These are phyloP conservation scores for Camelina hispida DNA, from an alignment of 345 rosid species.

Conservation along the genomic window DNA sequence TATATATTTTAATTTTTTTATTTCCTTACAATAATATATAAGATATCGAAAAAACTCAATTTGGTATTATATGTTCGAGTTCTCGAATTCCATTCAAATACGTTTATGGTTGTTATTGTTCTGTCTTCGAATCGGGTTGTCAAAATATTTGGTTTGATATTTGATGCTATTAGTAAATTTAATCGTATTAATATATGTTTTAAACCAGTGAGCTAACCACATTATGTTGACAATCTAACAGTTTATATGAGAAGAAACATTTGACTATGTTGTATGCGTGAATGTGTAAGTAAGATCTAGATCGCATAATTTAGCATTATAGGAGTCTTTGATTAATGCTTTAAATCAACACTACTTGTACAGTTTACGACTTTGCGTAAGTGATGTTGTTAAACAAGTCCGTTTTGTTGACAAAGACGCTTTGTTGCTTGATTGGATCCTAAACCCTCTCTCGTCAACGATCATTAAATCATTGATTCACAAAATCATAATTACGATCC, in stretches of 20 bases:
- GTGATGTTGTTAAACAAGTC: conserved; percentile 30
- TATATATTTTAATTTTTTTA: too few relatives aligned
- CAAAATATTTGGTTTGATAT: conserved; percentile 13
- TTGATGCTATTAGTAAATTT: not conserved
- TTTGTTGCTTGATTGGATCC: conserved; percentile 36
- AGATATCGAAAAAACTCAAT: not conserved
- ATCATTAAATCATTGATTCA: conserved; percentile 34
- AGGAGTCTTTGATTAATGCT: conserved; percentile 16
- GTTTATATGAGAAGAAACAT: conserved; percentile 7
- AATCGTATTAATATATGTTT: not conserved
- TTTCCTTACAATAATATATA: too few relatives aligned
- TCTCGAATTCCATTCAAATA: not conserved
- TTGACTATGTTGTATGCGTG: not conserved
- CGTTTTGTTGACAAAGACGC: conserved; percentile 17
- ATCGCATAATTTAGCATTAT: conserved; percentile 42
- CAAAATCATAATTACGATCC: conserved; percentile 28
- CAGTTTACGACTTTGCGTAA: conserved; percentile 26
- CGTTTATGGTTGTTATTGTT: not conserved
- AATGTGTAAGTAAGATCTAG: conserved; percentile 29
- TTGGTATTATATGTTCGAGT: not conserved
- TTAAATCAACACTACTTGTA: not conserved
- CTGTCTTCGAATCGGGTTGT: not conserved
- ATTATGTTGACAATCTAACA: conserved; percentile 34
- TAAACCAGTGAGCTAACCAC: conserved; percentile 13
- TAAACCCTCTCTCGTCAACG: conserved; percentile 36